Evolutionary conservation across 164 flowering plant genomes (phyloP).

Genomic region (Piper betle): DNA sequence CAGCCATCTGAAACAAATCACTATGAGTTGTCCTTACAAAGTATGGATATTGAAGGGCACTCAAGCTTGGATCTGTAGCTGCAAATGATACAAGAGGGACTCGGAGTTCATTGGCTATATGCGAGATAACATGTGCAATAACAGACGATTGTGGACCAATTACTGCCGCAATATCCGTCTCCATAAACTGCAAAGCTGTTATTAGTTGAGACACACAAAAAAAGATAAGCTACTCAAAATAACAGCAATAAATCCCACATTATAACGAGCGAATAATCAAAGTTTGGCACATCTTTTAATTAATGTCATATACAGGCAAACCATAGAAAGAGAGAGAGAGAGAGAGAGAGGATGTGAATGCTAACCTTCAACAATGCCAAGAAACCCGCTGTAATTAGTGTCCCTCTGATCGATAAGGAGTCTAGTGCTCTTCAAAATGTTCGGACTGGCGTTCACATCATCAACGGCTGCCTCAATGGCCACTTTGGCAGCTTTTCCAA

Average conservation of each 20-base stretch:
- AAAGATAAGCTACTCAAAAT: background rate
- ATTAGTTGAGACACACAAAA: background rate
- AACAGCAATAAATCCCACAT: background rate
- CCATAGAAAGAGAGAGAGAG: background rate
- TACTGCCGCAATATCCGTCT: constrained; percentile 54
- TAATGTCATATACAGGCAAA: too few species aligned
- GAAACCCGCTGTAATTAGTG: constrained; percentile 65
- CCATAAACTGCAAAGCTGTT: constrained; percentile 75
- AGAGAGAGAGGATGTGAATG: background rate
- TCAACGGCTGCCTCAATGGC: constrained; percentile 75
- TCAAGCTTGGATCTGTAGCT: constrained; percentile 74
- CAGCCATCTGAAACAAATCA: constrained; percentile 77
- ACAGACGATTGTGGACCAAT: constrained; percentile 89
- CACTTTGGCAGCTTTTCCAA: constrained; percentile 75
- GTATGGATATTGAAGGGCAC: constrained; percentile 69
- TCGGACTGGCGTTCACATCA: constrained; percentile 66
- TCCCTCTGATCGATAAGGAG: constrained; percentile 34
- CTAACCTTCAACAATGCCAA: constrained; percentile 67
- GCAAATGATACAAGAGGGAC: constrained; percentile 82
- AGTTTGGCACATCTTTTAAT: too few species aligned
- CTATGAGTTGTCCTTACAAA: constrained; percentile 65
- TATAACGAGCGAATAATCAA: too few species aligned
- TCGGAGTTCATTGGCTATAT: constrained; percentile 68
- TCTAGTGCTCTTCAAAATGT: constrained; percentile 52
- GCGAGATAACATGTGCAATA: constrained; percentile 65